Percentiles rank a stretch among this genome's conserved stretches.
These are phyloP conservation scores for Lolium multiflorum DNA, from an alignment of 176 grass and related monocot species.

Conservation along the genomic window DNA sequence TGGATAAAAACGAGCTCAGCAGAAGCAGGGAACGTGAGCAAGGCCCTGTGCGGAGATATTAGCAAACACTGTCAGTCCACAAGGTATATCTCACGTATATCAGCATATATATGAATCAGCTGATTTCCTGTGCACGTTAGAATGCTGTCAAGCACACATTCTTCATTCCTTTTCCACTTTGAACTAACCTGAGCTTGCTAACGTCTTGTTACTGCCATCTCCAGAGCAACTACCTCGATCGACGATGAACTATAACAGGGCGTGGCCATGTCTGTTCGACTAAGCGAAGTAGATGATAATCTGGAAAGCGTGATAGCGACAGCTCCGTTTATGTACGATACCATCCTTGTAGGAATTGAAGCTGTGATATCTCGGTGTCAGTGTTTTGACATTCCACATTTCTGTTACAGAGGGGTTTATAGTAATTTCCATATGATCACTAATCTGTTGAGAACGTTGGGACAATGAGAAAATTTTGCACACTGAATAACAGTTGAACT, in stretches of 20 bases:
- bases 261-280: neutral
- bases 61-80: constrained; percentile 70
- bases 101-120: neutral
- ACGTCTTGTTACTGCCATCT: neutral
- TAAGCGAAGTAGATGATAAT: neutral
- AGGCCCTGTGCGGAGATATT: constrained; percentile 81
- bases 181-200: neutral
- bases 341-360: constrained; percentile 2
- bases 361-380: neutral
- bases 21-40: constrained; percentile 60
- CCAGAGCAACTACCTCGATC: constrained; percentile 25
- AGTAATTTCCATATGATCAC: neutral
- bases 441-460: constrained; percentile 4
- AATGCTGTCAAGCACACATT: neutral
- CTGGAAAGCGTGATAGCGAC: neutral
- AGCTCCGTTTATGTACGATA: neutral
- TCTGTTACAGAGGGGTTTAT: neutral
- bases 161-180: neutral
- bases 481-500: neutral
- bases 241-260: constrained; percentile 49
- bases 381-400: neutral
- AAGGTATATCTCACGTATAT: constrained; percentile 45
- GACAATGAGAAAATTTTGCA: constrained; percentile 24
- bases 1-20: constrained; percentile 77
- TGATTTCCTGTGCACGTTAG: neutral